Percentiles rank a stretch among this genome's conserved stretches.
Conservation (phyloP, 208 protist species). For the Acanthamoeba castellanii region DNA sequence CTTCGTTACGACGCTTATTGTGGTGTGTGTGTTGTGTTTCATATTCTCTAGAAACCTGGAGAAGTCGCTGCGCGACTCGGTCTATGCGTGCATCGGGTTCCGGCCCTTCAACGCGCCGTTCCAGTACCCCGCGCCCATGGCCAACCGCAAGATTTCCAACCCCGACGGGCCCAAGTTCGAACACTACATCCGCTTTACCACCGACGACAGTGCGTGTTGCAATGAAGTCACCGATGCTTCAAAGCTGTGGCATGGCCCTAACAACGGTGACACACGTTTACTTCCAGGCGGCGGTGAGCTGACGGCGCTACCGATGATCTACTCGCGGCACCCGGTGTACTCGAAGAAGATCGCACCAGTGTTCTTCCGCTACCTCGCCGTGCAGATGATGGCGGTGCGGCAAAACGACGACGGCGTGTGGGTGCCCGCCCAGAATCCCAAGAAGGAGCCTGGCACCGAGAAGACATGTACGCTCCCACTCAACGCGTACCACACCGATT, state of each 20-base stretch:
- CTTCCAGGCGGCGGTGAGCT: not conserved
- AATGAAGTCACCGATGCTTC: no score
- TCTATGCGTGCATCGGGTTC: conserved; percentile 31
- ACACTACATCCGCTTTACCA: conserved; percentile 10
- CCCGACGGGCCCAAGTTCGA: conserved; percentile 38
- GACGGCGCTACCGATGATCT: not conserved
- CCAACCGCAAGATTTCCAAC: conserved; percentile 24
- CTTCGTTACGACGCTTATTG: not conserved
- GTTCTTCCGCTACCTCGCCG: conserved; percentile 16
- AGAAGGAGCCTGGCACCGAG: not conserved
- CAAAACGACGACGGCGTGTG: conserved; percentile 12
- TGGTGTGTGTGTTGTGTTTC: not conserved
- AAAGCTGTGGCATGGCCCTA: no score
- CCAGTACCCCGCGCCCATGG: not conserved
- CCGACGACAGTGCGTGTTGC: no score
- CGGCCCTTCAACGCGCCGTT: conserved; percentile 8
- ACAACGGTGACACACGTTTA: no score
- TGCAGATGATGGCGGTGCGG: not conserved
- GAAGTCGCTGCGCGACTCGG: not conserved
- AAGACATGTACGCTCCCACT: not conserved
- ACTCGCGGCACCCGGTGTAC: conserved; percentile 1
- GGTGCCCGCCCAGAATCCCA: conserved; percentile 10
- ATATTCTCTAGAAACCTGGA: not conserved
- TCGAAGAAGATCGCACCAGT: not conserved
- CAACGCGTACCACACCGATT: no score